Conservation (phyloP, 2,329 filamentous ascomycete species). For the Calonectria hongkongensis region DNA sequence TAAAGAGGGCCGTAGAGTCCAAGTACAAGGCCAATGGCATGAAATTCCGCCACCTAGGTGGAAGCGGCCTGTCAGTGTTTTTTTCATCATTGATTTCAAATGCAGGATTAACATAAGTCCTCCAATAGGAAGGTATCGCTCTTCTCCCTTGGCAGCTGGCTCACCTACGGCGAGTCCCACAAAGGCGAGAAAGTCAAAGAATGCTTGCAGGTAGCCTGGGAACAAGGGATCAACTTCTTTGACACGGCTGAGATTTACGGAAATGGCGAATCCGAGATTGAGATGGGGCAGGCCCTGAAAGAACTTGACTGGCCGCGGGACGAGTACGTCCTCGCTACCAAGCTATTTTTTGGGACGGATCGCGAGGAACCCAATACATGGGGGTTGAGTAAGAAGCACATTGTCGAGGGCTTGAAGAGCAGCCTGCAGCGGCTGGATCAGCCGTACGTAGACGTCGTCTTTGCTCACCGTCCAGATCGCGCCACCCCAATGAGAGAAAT, state of each 20-base stretch:
- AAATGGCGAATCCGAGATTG: constrained; percentile 77
- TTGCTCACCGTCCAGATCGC: constrained; percentile 52
- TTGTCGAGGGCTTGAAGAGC: constrained; percentile 70
- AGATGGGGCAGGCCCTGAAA: constrained; percentile 76
- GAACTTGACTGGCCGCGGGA: constrained; percentile 76
- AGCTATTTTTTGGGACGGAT: constrained; percentile 56
- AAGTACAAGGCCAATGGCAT: constrained; percentile 54
- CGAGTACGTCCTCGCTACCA: constrained; percentile 74
- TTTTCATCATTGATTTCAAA: background rate
- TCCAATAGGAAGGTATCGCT: constrained; percentile 49
- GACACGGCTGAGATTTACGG: constrained; percentile 76
- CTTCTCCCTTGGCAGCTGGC: constrained; percentile 53
- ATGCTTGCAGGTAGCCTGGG: constrained; percentile 76
- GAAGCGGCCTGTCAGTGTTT: constrained; percentile 46
- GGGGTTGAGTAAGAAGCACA: constrained; percentile 79
- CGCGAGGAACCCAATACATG: constrained; percentile 71
- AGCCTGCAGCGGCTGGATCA: constrained; percentile 51
- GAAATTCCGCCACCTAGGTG: constrained; percentile 53
- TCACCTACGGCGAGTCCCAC: constrained; percentile 70
- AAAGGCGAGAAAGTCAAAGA: constrained; percentile 76
- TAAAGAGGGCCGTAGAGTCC: constrained; percentile 42
- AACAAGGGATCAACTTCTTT: constrained; percentile 77
- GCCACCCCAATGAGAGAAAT: constrained; percentile 55
- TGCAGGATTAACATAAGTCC: background rate
- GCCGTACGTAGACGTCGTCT: constrained; percentile 54